Conservation (phyloP, 2,329 filamentous ascomycete species). For the Colletotrichum nymphaeae region DNA sequence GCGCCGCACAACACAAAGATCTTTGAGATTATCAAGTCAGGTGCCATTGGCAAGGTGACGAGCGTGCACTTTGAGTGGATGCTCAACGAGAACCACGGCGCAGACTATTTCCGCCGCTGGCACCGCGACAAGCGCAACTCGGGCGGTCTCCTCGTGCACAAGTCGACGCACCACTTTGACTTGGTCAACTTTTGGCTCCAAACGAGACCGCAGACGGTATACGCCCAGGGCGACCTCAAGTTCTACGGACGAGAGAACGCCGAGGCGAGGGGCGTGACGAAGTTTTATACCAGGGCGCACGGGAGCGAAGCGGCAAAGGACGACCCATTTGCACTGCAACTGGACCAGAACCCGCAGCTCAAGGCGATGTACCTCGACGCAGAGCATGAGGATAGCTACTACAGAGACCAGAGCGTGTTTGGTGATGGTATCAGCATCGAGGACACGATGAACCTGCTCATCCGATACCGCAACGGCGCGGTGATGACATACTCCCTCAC, state of each 20-base stretch:
- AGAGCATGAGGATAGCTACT: conserved; percentile 72
- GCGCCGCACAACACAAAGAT: conserved; percentile 64
- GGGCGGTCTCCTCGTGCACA: conserved; percentile 60
- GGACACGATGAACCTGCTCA: conserved; percentile 71
- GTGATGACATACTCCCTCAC: conserved; percentile 69
- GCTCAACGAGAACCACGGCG: conserved; percentile 60
- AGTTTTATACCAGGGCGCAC: conserved; percentile 62
- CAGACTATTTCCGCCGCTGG: conserved; percentile 63
- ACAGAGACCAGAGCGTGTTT: conserved; percentile 72
- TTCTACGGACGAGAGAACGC: conserved; percentile 65
- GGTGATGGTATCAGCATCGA: conserved; percentile 73
- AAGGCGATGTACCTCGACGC: conserved; percentile 71
- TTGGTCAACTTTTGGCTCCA: conserved; percentile 63
- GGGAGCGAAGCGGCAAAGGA: conserved; percentile 61
- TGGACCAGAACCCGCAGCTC: conserved; percentile 63
- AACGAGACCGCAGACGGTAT: conserved; percentile 55
- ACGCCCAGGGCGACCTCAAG: conserved; percentile 57
- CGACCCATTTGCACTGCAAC: conserved; percentile 70
- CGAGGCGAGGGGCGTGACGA: conserved; percentile 55
- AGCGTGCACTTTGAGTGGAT: conserved; percentile 63
- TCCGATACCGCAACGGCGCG: conserved; percentile 66
- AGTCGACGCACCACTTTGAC: conserved; percentile 63
- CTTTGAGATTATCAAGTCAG: conserved; percentile 54
- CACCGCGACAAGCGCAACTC: conserved; percentile 61
- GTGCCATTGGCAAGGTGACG: conserved; percentile 57